Percentiles rank a stretch among this genome's conserved stretches.
phyloP scores from a whole-genome alignment of 2,329 filamentous ascomycete genomes.

The Biscogniauxia marginata region DNA sequence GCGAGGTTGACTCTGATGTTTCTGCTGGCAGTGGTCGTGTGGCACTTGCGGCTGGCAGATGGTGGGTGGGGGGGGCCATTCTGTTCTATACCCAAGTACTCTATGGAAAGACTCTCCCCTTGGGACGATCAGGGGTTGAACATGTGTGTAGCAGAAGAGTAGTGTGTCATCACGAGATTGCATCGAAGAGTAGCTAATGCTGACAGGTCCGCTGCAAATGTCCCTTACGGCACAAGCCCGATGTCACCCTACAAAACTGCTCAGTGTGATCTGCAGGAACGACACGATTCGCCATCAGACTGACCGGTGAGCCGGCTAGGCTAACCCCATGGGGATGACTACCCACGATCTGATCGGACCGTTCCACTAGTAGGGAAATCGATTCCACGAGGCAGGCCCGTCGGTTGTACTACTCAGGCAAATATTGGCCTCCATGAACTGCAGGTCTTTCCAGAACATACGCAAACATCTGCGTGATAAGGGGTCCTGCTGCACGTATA shows the following conservation, averaged over 20 bases:
- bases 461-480: background rate
- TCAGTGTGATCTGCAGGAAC: background rate
- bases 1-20: background rate
- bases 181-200: background rate
- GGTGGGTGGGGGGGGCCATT: background rate
- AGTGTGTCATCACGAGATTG: background rate
- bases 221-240: background rate
- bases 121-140: background rate
- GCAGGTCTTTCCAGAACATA: background rate
- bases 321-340: background rate
- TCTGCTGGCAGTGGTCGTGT: background rate
- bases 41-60: background rate
- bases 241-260: background rate
- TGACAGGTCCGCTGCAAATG: background rate
- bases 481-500: background rate
- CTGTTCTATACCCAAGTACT: background rate
- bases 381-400: background rate
- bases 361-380: background rate
- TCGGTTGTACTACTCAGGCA: background rate
- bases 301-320: background rate
- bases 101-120: background rate
- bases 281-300: background rate
- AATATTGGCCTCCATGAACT: background rate
- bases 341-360: background rate
- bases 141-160: background rate